These are phyloP conservation scores for Neurospora hispaniola DNA, from an alignment of 495 filamentous ascomycete genomes.

Conservation along the genomic window DNA sequence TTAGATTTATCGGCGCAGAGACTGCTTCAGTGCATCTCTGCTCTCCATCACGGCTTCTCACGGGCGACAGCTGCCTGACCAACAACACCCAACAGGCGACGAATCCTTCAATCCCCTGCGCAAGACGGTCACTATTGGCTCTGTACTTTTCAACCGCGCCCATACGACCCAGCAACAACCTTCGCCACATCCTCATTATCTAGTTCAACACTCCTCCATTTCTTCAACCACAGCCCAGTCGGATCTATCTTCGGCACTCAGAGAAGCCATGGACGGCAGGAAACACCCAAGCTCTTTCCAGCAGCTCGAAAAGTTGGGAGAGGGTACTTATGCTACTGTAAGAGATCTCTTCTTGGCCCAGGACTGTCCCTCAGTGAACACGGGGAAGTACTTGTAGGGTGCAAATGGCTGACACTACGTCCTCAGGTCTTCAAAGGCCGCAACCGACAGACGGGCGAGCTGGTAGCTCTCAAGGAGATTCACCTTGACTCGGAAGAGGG, in stretches of 20 bases:
- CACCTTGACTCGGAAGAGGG: conserved; percentile 98
- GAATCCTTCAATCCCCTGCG: conserved; percentile 1
- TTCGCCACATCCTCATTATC: conserved; percentile 11
- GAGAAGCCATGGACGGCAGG: conserved; percentile 65
- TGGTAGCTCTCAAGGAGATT: conserved; percentile 97
- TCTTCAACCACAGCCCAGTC: conserved; percentile 2
- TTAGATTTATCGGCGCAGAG: conserved; percentile 10
- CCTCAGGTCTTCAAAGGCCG: conserved; percentile 91
- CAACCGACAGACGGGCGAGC: conserved; percentile 89
- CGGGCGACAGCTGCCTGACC: conserved; percentile 11
- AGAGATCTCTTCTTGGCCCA: conserved; percentile 19
- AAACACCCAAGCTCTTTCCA: conserved; percentile 92
- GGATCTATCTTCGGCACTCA: background rate
- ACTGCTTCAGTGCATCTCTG: conserved; percentile 19
- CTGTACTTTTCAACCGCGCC: conserved; percentile 31
- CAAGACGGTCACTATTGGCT: conserved; percentile 26
- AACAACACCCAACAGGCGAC: conserved; percentile 2
- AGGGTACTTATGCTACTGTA: conserved; percentile 98
- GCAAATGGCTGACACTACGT: background rate
- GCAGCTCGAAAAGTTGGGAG: conserved; percentile 97
- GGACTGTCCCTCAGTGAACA: background rate
- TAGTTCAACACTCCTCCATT: conserved; percentile 9
- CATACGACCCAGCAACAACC: conserved; percentile 20
- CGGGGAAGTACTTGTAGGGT: background rate
- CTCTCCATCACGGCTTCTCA: conserved; percentile 22